Conservation (phyloP, 116 monocot species). For the Phalaenopsis hybrid region DNA sequence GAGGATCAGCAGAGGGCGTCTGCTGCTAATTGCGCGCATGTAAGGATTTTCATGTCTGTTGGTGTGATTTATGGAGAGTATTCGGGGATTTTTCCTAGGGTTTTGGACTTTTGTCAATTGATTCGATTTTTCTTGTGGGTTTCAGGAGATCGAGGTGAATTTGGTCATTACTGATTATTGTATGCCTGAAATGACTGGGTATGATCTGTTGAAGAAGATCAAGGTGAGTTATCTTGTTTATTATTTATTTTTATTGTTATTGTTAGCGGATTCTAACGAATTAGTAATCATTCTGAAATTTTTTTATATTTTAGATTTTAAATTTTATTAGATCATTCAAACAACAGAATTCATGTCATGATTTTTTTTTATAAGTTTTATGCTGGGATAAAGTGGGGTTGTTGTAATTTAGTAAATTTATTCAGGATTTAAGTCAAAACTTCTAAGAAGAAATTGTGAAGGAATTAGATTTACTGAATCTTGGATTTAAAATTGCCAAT, state of each 20-base stretch:
- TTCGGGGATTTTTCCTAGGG: neutral
- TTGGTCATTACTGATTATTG: constrained; percentile 90
- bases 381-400: no score
- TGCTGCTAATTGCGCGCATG: constrained; percentile 18
- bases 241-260: neutral
- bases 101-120: neutral
- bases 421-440: no score
- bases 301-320: no score
- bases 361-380: no score
- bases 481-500: no score
- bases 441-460: no score
- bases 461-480: no score
- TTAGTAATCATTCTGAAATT: no score
- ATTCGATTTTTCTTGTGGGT: neutral
- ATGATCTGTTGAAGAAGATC: constrained; percentile 80
- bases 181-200: constrained; percentile 96
- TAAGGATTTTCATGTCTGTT: constrained; percentile 12
- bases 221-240: constrained; percentile 38
- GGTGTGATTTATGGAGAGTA: neutral
- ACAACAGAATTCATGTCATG: no score
- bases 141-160: constrained; percentile 75
- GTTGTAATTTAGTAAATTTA: no score
- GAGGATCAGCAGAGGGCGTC: constrained; percentile 29
- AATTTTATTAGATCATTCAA: no score
- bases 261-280: no score